These are phyloP conservation scores for Trichoderma gamsii DNA, from an alignment of 495 filamentous ascomycete species.

Conservation along the genomic window DNA sequence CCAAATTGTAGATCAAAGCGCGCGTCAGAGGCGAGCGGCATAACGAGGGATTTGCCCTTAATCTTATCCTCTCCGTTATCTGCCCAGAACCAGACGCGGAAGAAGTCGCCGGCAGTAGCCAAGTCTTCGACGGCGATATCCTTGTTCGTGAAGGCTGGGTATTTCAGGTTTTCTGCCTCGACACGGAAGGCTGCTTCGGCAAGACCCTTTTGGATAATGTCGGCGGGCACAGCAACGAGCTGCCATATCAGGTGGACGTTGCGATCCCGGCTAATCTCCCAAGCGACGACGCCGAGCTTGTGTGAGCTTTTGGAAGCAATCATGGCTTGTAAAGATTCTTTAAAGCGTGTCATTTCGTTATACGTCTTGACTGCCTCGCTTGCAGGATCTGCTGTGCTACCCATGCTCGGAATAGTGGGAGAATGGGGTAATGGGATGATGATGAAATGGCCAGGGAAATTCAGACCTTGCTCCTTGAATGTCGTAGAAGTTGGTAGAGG, in stretches of 20 bases:
- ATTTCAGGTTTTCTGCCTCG: conserved; percentile 69
- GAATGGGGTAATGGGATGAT: conserved; percentile 80
- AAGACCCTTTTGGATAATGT: conserved; percentile 57
- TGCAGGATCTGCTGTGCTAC: conserved; percentile 54
- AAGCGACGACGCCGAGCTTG: conserved; percentile 74
- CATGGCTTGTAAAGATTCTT: conserved; percentile 66
- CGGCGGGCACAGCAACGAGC: conserved; percentile 69
- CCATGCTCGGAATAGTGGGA: conserved; percentile 48
- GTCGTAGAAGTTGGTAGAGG: conserved; percentile 65
- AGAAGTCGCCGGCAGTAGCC: conserved; percentile 62
- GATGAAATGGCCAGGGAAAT: conserved; percentile 81
- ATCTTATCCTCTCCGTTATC: conserved; percentile 37
- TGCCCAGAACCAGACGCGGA: conserved; percentile 77
- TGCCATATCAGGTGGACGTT: conserved; percentile 94
- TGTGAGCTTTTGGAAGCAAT: conserved; percentile 44
- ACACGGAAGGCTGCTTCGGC: conserved; percentile 81
- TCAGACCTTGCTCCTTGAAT: conserved; percentile 52
- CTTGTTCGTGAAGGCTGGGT: conserved; percentile 49
- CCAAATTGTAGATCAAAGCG: conserved; percentile 59
- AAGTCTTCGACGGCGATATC: conserved; percentile 34
- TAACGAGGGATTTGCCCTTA: conserved; percentile 41
- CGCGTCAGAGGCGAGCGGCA: conserved; percentile 41
- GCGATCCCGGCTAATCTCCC: conserved; percentile 72
- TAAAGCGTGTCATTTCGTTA: conserved; percentile 76
- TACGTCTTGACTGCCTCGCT: conserved; percentile 51